Base-by-base conservation (phyloP, 192 early-diverging fungal species). In the Obelidium mucronatum region DNA sequence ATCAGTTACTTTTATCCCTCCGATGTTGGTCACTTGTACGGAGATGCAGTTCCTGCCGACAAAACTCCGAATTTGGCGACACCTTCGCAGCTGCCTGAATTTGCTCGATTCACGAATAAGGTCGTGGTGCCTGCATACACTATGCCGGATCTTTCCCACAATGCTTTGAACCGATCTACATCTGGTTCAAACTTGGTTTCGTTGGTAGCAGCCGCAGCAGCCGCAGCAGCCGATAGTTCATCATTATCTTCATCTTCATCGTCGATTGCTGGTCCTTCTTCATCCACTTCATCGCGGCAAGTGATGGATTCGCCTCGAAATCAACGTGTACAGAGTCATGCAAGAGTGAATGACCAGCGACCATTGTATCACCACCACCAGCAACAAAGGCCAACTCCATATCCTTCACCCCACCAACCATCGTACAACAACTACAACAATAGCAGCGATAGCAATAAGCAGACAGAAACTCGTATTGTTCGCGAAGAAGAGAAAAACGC, bases 91-190 rank as follows among this genome's bases (percentile, higher is more conserved):
- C 6, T 58, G 55, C 55, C 55, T 0, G 55, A 58, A 58, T 58
- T 58, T 58, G 55, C 67, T 31, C 63, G 63, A 0, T 65, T 65
- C 26, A 1, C 26, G 63, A 26, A 15, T 22, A 65, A 39, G 63
- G 35, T 11, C 4, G n/a, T n/a, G n/a, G 2, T 65, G 63, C 63
- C 24, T 34, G 1, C 15, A 1, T 34, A 37, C 22, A 34, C 63
- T 39, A 65, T 65, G 63, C 63, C 63, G 11, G 63, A 65, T 65
- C 26, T 65, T 13, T 65, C 63, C 3, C 39, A 40, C 34, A 11
- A 33, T 1, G 63, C 63, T 22, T 36, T 65, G 19, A 34, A 36
- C 26, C 28, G 37, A 37, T 19, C 35, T 65, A 15, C 3, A 36
- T 17, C 19, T 34, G 22, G 17, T 30, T 35, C n/a, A 15, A 36